Evolutionary conservation across 768 basidiomycete species (phyloP).

Genomic region (Fomitopsis serialis): DNA sequence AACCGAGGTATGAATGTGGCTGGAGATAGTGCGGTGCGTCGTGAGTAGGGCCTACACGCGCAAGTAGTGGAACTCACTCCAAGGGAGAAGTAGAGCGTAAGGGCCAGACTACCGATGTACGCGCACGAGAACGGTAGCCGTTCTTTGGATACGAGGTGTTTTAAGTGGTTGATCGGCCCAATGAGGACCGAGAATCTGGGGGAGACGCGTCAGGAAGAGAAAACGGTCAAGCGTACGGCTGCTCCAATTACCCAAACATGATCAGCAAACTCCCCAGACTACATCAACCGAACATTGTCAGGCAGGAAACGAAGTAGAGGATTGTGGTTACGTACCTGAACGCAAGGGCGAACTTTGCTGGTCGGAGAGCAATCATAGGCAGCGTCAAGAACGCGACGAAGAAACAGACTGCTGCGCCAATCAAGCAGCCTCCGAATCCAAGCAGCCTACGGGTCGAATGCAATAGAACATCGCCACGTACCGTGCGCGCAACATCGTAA

Average conservation of each 20-base stretch:
- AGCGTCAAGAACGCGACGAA: constrained; percentile 84
- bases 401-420: constrained; percentile 93
- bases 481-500: background rate
- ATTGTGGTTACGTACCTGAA: constrained; percentile 51
- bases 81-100: constrained; percentile 90
- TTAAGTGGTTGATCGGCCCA: constrained; percentile 88
- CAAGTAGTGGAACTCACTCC: constrained; percentile 49
- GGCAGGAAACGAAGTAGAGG: background rate
- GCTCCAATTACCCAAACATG: constrained; percentile 74
- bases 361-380: constrained; percentile 65
- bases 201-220: background rate
- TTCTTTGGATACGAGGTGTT: constrained; percentile 80
- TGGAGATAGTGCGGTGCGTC: constrained; percentile 24
- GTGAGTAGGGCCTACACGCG: background rate
- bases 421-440: constrained; percentile 84
- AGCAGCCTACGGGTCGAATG: constrained; percentile 51
- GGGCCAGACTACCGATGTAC: constrained; percentile 77
- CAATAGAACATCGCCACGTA: background rate
- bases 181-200: constrained; percentile 76
- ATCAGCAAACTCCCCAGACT: constrained; percentile 85
- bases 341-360: constrained; percentile 86
- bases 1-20: constrained; percentile 83
- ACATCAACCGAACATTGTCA: background rate
- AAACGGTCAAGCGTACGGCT: background rate
- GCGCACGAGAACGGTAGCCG: constrained; percentile 79